These are phyloP conservation scores for Magnolia changhungtana DNA, from an alignment of 164 flowering plant genomes.

Conservation along the genomic window DNA sequence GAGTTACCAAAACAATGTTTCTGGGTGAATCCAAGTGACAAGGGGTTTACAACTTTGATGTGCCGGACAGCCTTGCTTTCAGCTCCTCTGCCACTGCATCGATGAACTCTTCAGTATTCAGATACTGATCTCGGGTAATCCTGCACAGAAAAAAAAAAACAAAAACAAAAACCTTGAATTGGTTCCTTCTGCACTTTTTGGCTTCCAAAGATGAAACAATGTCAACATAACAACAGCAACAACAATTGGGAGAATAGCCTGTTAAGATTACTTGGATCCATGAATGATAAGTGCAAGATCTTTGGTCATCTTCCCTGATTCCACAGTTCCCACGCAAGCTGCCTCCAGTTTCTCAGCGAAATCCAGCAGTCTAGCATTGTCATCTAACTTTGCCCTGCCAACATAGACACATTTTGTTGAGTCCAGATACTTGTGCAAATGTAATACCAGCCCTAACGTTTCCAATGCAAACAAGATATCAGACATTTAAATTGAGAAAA, in stretches of 20 bases:
- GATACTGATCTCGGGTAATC: constrained; percentile 57
- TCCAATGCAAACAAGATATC: not conserved
- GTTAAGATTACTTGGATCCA: constrained; percentile 56
- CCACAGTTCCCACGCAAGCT: constrained; percentile 77
- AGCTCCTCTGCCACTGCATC: constrained; percentile 89
- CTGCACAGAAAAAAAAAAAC: constrained; percentile 29
- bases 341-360: constrained; percentile 82
- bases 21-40: not conserved
- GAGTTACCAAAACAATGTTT: too few species aligned
- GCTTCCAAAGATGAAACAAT: too few species aligned
- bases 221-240: too few species aligned
- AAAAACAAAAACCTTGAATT: not conserved
- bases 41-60: constrained; percentile 27
- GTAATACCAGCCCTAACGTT: not conserved
- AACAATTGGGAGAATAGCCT: too few species aligned
- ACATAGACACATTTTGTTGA: not conserved
- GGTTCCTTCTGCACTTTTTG: too few species aligned
- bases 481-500: not conserved
- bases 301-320: constrained; percentile 95
- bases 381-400: constrained; percentile 84
- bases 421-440: not conserved
- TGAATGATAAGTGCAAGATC: constrained; percentile 88
- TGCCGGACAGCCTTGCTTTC: constrained; percentile 52
- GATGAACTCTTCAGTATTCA: constrained; percentile 87
- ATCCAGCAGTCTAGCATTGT: constrained; percentile 54